phyloP scores from a whole-genome alignment of 2,329 filamentous ascomycete genomes.

The Eurotiales sp. region DNA sequence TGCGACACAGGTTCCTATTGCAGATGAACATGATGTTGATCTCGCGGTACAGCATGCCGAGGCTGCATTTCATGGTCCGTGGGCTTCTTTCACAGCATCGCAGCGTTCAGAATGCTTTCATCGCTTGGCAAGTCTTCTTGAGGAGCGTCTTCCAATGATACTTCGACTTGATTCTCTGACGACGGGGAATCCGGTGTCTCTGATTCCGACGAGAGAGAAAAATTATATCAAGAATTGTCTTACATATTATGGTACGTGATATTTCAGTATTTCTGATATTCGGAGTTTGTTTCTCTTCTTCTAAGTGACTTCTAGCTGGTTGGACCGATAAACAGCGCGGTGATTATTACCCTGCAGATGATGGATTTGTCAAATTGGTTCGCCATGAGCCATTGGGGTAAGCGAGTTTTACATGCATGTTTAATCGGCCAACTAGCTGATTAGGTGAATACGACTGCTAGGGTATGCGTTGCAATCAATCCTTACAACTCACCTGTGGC shows the following conservation, averaged over 20 bases:
- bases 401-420: too few relatives aligned
- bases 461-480: neutral
- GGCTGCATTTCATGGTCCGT: neutral
- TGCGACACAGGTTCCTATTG: neutral
- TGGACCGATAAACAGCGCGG: neutral
- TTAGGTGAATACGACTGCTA: too few relatives aligned
- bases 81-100: neutral
- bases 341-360: neutral
- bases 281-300: too few relatives aligned
- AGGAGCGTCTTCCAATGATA: neutral
- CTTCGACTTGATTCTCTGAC: neutral
- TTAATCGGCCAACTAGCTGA: too few relatives aligned
- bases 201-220: neutral
- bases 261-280: too few relatives aligned
- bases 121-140: neutral
- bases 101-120: neutral
- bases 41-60: neutral
- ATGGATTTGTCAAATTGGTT: slow-evolving; percentile 1
- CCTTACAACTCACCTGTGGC: neutral
- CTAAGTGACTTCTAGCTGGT: neutral
- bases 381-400: neutral
- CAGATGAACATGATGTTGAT: neutral
- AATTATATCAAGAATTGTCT: neutral
- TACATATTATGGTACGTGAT: neutral
- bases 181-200: neutral